A percentile compares a stretch with the other conserved stretches of the same genome.
These are phyloP conservation scores for Podospora pseudopauciseta DNA, from an alignment of 495 filamentous ascomycete genomes.

Conservation along the genomic window DNA sequence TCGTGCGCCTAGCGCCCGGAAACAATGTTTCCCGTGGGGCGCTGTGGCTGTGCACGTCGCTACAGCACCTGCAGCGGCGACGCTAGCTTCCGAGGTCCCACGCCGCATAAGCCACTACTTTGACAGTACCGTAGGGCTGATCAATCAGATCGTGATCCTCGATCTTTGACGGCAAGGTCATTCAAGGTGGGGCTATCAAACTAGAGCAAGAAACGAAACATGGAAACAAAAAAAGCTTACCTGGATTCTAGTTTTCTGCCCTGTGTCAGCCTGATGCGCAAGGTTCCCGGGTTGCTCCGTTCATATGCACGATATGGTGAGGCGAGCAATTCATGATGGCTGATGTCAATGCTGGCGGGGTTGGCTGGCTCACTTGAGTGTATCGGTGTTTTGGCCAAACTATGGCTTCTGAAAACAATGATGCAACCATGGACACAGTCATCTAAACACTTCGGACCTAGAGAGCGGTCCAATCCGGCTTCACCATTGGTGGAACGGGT, in stretches of 20 bases:
- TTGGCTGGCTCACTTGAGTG: background rate
- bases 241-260: background rate
- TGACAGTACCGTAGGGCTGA: slow-evolving; percentile 1
- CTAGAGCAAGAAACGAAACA: background rate
- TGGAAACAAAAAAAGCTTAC: background rate
- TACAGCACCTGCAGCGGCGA: slow-evolving; percentile 10
- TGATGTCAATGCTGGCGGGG: background rate
- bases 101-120: slow-evolving; percentile 13
- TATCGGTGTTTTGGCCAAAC: background rate
- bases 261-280: background rate
- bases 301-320: background rate
- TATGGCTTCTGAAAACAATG: background rate
- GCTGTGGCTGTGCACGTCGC: slow-evolving; percentile 6
- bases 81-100: background rate
- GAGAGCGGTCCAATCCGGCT: background rate
- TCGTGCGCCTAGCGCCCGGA: slow-evolving; percentile 4
- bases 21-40: slow-evolving; percentile 7
- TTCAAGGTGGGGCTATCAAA: background rate
- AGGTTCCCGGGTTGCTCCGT: background rate
- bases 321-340: background rate
- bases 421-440: background rate
- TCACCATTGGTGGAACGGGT: background rate
- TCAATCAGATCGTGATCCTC: background rate
- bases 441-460: background rate
- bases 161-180: background rate